These are phyloP conservation scores for Plasmopara halstedii DNA, from an alignment of 352 stramenopile genomes.

Conservation along the genomic window DNA sequence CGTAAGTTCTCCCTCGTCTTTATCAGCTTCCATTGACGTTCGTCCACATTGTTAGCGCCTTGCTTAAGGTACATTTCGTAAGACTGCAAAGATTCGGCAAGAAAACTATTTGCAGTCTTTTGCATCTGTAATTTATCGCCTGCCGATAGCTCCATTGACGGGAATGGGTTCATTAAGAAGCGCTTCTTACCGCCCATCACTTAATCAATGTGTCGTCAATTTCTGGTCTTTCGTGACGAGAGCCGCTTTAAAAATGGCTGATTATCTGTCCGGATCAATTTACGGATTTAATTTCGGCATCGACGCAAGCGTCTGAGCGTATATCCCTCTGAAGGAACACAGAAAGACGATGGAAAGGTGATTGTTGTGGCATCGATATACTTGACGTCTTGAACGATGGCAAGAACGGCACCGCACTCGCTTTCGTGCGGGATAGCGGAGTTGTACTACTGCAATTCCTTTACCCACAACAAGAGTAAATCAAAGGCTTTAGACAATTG, in stretches of 20 bases:
- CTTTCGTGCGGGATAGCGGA: neutral
- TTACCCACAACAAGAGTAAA: neutral
- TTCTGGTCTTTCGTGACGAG: neutral
- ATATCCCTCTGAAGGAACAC: neutral
- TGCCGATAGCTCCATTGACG: constrained; percentile 24
- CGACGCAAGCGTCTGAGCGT: neutral
- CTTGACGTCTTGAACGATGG: neutral
- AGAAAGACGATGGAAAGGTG: neutral
- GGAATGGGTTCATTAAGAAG: constrained; percentile 31
- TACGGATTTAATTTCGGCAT: neutral
- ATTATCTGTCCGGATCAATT: neutral
- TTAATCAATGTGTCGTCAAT: neutral
- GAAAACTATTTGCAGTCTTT: constrained; percentile 20
- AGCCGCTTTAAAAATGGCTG: neutral
- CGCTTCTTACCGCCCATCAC: constrained; percentile 20
- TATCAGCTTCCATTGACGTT: constrained; percentile 36
- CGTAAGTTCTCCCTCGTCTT: constrained; percentile 25
- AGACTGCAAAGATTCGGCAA: constrained; percentile 15
- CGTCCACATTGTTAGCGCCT: constrained; percentile 20
- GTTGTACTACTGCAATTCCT: neutral
- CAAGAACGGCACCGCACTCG: neutral
- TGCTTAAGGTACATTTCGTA: constrained; percentile 23
- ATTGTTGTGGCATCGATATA: neutral
- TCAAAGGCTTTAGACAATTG: neutral
- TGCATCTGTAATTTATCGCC: constrained; percentile 25